Conservation (phyloP, 768 basidiomycete genomes). For the Lactarius sp. region DNA sequence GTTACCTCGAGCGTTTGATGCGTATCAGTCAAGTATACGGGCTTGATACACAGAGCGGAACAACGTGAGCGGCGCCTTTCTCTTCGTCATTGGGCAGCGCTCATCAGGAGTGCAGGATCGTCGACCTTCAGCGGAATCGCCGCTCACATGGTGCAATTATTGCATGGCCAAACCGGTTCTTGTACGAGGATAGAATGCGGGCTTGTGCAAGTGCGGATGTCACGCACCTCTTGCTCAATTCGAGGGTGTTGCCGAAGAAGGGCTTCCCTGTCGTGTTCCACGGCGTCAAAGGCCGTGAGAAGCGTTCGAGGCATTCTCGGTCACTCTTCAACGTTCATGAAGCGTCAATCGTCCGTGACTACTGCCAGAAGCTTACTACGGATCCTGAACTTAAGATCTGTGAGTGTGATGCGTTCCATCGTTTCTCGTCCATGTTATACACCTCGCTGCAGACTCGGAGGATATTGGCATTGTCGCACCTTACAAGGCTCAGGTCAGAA, state of each 20-base stretch:
- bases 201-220: constrained; percentile 29
- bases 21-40: constrained; percentile 31
- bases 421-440: background rate
- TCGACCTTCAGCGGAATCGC: constrained; percentile 19
- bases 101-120: constrained; percentile 24
- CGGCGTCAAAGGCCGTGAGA: constrained; percentile 33
- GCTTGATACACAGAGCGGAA: constrained; percentile 25
- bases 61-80: constrained; percentile 30
- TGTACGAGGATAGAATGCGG: constrained; percentile 36
- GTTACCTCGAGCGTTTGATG: constrained; percentile 39
- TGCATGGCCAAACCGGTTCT: constrained; percentile 48
- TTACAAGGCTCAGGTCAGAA: constrained; percentile 36
- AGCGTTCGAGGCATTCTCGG: constrained; percentile 34
- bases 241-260: constrained; percentile 29
- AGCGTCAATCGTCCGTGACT: constrained; percentile 34
- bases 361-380: constrained; percentile 30
- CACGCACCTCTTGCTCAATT: constrained; percentile 30
- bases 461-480: constrained; percentile 40
- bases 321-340: constrained; percentile 40
- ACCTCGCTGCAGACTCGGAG: constrained; percentile 23
- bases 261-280: constrained; percentile 36
- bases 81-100: background rate
- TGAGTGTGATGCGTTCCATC: constrained; percentile 23
- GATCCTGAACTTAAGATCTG: constrained; percentile 32
- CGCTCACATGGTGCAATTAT: constrained; percentile 39